Evolutionary conservation across 2,329 filamentous ascomycete species (phyloP).

Genomic region (Cadophora malorum): DNA sequence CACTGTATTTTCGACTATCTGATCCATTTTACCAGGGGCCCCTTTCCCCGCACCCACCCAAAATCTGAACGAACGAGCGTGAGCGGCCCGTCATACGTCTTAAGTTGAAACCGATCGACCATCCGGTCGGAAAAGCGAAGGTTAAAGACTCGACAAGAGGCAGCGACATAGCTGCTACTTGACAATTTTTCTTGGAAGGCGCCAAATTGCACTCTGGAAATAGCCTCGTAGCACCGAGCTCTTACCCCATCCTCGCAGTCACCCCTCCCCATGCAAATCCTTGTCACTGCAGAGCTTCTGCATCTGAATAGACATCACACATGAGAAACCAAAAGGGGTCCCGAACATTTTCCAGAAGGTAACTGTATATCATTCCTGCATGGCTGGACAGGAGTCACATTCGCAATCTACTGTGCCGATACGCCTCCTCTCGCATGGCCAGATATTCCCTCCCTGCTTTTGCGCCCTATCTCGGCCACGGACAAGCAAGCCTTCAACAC

Average conservation of each 20-base stretch:
- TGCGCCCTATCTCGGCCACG: not conserved
- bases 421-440: not conserved
- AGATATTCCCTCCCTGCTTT: not conserved
- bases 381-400: not conserved
- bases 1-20: not conserved
- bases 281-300: conserved; percentile 9
- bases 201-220: conserved; percentile 3
- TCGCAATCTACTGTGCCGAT: not conserved
- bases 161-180: not conserved
- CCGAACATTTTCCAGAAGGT: not conserved
- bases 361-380: not conserved
- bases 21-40: not conserved
- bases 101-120: conserved; percentile 4
- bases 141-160: not conserved
- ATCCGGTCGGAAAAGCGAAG: not conserved
- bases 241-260: conserved; percentile 5
- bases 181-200: not conserved
- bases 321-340: conserved; percentile 1
- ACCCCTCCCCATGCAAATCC: not conserved
- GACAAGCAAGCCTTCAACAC: conserved; percentile 3
- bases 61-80: conserved; percentile 5
- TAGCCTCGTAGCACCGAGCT: conserved; percentile 3
- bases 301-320: not conserved
- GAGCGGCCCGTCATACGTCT: conserved; percentile 6
- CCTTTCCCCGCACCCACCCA: conserved; percentile 14